phyloP scores from a whole-genome alignment of 176 grass and related monocot genomes.

The Stipa capillata region DNA sequence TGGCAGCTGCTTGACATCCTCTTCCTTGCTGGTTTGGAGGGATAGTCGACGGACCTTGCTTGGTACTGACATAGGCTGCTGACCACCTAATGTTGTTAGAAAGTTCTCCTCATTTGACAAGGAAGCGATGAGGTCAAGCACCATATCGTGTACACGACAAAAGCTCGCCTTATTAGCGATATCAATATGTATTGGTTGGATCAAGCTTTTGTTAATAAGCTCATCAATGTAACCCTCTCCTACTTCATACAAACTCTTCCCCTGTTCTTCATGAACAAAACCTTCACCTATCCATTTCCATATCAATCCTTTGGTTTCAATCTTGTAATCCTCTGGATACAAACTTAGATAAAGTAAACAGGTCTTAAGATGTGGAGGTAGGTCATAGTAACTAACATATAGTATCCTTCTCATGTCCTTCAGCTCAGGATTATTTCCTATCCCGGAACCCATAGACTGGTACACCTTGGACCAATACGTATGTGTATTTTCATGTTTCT shows the following conservation, averaged over 20 bases:
- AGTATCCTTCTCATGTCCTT: neutral
- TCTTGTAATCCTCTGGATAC: neutral
- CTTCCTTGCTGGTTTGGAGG: neutral
- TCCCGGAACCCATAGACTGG: neutral
- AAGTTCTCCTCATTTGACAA: neutral
- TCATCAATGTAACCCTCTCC: neutral
- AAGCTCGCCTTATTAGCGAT: neutral
- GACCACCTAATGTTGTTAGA: neutral
- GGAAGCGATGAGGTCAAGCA: neutral
- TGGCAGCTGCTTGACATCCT: neutral
- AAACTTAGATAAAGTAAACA: neutral
- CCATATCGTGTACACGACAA: neutral
- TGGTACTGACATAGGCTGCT: neutral
- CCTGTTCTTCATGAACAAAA: neutral
- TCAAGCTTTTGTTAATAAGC: neutral
- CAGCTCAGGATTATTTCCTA: neutral
- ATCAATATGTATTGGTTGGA: neutral
- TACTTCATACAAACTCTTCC: neutral
- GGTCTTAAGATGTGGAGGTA: neutral
- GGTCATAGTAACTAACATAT: neutral
- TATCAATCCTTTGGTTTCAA: neutral
- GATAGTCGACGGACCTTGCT: neutral
- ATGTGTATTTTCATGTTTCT: neutral
- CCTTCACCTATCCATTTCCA: slow-evolving; percentile 9
- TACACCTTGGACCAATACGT: neutral